Conservation (phyloP, 441 rosid genomes). For the Croton laevigatus region DNA sequence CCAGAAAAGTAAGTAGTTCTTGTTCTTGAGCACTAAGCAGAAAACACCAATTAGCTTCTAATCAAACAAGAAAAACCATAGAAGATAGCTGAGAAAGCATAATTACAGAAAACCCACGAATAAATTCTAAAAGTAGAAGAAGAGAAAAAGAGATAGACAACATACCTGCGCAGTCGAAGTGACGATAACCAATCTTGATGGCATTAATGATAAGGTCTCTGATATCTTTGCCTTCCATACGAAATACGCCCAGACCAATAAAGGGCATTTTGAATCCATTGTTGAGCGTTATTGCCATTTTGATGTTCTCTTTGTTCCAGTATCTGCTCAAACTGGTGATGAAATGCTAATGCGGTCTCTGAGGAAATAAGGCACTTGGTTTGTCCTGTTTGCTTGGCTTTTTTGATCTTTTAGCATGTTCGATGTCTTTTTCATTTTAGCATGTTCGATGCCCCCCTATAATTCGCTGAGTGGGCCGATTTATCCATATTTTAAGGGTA, state of each 20-base stretch:
- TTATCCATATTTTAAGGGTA: too few relatives aligned
- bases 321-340: too few relatives aligned
- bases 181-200: slow-evolving; percentile 88
- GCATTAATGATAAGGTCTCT: slow-evolving; percentile 68
- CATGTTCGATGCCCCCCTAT: too few relatives aligned
- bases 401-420: background rate
- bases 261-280: slow-evolving; percentile 82
- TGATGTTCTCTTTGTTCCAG: background rate
- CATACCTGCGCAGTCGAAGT: slow-evolving; percentile 89
- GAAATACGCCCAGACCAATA: slow-evolving; percentile 84
- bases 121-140: background rate
- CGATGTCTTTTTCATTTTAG: too few relatives aligned
- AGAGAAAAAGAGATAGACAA: background rate
- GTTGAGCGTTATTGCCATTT: slow-evolving; percentile 60
- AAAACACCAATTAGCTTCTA: background rate
- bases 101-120: background rate
- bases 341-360: background rate
- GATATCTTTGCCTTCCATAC: slow-evolving; percentile 61
- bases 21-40: background rate
- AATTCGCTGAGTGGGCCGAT: too few relatives aligned
- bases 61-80: background rate
- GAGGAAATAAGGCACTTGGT: background rate
- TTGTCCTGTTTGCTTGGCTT: background rate
- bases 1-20: background rate
- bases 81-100: background rate